These are phyloP conservation scores for Pythium phragmiticola DNA, from an alignment of 352 stramenopile genomes.

Conservation along the genomic window DNA sequence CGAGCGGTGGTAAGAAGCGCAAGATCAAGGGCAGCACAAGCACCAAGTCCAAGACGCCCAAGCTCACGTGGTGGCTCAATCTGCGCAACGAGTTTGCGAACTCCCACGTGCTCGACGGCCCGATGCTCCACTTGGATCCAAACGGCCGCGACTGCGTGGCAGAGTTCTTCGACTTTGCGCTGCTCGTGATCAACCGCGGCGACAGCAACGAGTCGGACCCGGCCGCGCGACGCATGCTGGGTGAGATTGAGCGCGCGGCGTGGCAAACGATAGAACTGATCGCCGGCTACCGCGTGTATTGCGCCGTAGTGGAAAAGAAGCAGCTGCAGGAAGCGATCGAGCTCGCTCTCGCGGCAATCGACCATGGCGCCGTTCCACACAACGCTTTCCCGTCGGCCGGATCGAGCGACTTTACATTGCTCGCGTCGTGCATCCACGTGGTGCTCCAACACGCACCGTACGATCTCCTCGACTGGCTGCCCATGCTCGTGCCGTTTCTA, in stretches of 20 bases:
- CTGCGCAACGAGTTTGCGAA: constrained; percentile 60
- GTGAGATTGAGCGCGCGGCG: constrained; percentile 59
- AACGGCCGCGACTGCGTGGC: constrained; percentile 65
- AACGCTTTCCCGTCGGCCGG: constrained; percentile 10
- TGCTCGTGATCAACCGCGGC: constrained; percentile 45
- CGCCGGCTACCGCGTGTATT: constrained; percentile 67
- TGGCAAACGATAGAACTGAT: constrained; percentile 64
- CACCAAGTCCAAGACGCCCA: constrained; percentile 29
- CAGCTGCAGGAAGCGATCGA: constrained; percentile 58
- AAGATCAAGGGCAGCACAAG: constrained; percentile 16
- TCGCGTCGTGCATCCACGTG: constrained; percentile 35
- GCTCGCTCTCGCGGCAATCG: constrained; percentile 50
- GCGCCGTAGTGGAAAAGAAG: constrained; percentile 48
- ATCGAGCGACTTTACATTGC: constrained; percentile 27
- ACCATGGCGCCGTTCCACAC: constrained; percentile 26
- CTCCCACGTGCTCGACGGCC: constrained; percentile 45
- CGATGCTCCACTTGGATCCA: constrained; percentile 66
- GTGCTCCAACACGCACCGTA: constrained; percentile 61
- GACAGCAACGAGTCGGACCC: constrained; percentile 26
- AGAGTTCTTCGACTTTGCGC: constrained; percentile 57
- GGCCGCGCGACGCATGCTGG: constrained; percentile 22
- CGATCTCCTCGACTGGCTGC: constrained; percentile 51
- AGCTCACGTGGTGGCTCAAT: constrained; percentile 56
- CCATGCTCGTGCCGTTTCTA: constrained; percentile 43
- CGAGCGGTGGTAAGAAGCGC: constrained; percentile 15